These are phyloP conservation scores for Gymnopilus dilepis DNA, from an alignment of 768 basidiomycete genomes.

Conservation along the genomic window DNA sequence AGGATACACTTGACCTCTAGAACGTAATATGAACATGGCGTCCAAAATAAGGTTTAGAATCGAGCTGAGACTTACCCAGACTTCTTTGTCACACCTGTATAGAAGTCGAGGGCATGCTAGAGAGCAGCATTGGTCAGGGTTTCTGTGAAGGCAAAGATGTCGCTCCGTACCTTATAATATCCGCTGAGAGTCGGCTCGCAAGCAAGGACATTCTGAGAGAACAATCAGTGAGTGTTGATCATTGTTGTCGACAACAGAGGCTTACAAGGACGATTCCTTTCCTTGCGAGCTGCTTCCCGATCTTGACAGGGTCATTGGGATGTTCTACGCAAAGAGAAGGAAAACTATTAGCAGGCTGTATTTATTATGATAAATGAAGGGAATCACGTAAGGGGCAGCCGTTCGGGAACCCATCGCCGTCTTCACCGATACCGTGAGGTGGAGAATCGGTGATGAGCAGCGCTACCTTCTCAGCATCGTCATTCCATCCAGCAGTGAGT, in stretches of 20 bases:
- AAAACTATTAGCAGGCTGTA: not conserved
- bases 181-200: constrained; percentile 1
- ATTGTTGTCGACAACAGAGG: not conserved
- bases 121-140: not conserved
- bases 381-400: not conserved
- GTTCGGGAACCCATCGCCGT: constrained; percentile 13
- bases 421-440: constrained; percentile 25
- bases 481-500: constrained; percentile 15
- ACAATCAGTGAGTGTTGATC: too few relatives aligned
- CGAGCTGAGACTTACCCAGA: not conserved
- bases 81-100: not conserved
- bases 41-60: not conserved
- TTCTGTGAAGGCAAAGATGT: not conserved
- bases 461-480: constrained; percentile 18
- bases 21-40: not conserved
- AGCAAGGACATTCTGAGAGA: not conserved
- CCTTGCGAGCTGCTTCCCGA: not conserved
- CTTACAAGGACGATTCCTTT: not conserved
- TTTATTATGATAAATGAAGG: not conserved
- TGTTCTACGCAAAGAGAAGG: not conserved
- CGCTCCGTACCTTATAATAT: not conserved
- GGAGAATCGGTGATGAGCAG: constrained; percentile 25
- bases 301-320: not conserved
- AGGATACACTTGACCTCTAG: not conserved
- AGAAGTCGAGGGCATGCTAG: not conserved